phyloP scores from a whole-genome alignment of 2,329 filamentous ascomycete species.

The Lachnellula hyalina region DNA sequence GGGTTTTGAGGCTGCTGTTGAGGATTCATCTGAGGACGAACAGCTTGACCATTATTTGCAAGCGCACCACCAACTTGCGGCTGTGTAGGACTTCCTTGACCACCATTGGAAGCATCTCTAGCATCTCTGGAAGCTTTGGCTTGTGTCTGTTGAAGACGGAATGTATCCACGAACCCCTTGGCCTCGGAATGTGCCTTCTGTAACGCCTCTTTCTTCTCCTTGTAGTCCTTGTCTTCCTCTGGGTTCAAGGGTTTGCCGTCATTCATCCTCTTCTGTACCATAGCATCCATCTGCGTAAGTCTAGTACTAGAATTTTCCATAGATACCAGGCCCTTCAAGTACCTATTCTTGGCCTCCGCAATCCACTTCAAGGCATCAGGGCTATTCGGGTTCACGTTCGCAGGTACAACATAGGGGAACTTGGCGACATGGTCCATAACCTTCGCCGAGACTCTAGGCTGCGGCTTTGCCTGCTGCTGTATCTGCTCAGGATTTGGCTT shows the following conservation, averaged over 20 bases:
- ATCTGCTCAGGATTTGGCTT: constrained; percentile 5
- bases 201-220: constrained; percentile 40
- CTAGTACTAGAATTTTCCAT: constrained; percentile 44
- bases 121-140: constrained; percentile 16
- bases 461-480: constrained; percentile 13
- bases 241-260: constrained; percentile 40
- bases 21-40: constrained; percentile 26
- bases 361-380: constrained; percentile 44
- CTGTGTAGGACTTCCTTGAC: constrained; percentile 22
- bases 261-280: constrained; percentile 38
- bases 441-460: constrained; percentile 22
- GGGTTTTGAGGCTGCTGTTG: constrained; percentile 26
- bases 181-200: constrained; percentile 44
- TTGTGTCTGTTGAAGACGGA: constrained; percentile 36
- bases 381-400: constrained; percentile 37
- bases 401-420: constrained; percentile 43
- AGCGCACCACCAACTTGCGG: constrained; percentile 12
- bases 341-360: constrained; percentile 42
- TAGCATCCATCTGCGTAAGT: constrained; percentile 39
- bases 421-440: constrained; percentile 43
- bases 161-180: constrained; percentile 42
- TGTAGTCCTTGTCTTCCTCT: constrained; percentile 43
- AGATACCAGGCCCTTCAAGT: constrained; percentile 42
- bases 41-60: constrained; percentile 12
- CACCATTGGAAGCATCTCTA: constrained; percentile 25